phyloP scores from a whole-genome alignment of 371 early-diverging fungal genomes.

The Phascolomyces articulosus region DNA sequence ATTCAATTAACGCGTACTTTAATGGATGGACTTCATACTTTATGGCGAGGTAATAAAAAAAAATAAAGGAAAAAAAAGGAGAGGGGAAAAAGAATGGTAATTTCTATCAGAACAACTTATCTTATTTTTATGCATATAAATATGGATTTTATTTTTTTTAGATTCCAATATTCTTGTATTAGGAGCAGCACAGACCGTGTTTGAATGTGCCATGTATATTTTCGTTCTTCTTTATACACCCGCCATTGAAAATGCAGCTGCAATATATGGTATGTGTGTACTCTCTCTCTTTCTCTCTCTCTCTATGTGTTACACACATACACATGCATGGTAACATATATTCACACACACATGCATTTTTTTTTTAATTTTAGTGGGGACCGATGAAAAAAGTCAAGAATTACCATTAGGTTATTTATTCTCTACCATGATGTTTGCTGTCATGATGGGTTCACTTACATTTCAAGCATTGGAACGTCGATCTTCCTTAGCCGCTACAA shows the following conservation, averaged over 20 bases:
- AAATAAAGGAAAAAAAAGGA: neutral
- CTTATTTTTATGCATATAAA: neutral
- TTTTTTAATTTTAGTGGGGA: neutral
- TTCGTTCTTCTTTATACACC: slow-evolving; percentile 82
- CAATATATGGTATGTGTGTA: slow-evolving; percentile 11
- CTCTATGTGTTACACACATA: neutral
- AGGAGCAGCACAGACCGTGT: slow-evolving; percentile 73
- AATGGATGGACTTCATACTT: slow-evolving; percentile 14
- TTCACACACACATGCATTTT: neutral
- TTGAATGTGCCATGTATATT: slow-evolving; percentile 83
- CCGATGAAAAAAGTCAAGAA: slow-evolving; percentile 5
- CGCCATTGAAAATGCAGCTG: slow-evolving; percentile 55
- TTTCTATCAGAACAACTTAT: neutral
- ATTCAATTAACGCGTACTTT: slow-evolving; percentile 13
- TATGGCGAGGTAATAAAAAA: slow-evolving; percentile 41
- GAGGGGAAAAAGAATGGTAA: no score
- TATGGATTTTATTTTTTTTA: slow-evolving; percentile 6
- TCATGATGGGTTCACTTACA: slow-evolving; percentile 72
- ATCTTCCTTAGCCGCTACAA: slow-evolving; percentile 1
- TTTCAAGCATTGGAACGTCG: slow-evolving; percentile 55
- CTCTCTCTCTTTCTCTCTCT: neutral
- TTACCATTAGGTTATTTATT: slow-evolving; percentile 68
- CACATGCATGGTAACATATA: neutral
- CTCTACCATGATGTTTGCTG: slow-evolving; percentile 75
- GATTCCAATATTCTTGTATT: slow-evolving; percentile 63